Base-by-base conservation (phyloP, 108 stramenopile genomes). In the Skeletonema potamos region DNA sequence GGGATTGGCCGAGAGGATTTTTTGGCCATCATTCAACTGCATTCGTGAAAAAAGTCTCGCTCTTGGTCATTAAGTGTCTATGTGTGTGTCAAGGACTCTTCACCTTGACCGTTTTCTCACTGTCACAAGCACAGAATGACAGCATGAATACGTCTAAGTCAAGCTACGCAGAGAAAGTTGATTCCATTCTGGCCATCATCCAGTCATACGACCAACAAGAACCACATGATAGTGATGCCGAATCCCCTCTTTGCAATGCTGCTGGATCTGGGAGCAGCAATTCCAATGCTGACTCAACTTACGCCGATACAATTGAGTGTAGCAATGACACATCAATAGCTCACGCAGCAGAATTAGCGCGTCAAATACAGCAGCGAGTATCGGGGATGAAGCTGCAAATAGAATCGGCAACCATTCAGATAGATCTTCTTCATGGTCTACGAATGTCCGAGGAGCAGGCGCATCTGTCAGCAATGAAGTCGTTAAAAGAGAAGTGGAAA, bases 391-490 rank as follows among this genome's bases (percentile, higher is more conserved):
- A n/a, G 1, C 22, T 51, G 48, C 20, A 51, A 51, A 51, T 51
- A 7, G 48, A 51, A 24, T 51, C 48, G 7, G 48, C 48, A 15
- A 51, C 20, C 22, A 6, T 51, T 51, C 48, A 51, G 22, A 51
- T 51, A 9, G 48, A 51, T 22, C 22, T 51, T 8, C 48, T 51
- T 1, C 48, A 51, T n/a, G 48, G 20, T 20, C 48, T 51, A 51
- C 48, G 48, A 51, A 1, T 20, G 22, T 51, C 48, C 48, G 22
- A 51, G 4, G 68, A 79, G 64, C 26, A 70, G 2, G 54, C 67
- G 10, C 77, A 79, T 36, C 36, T 67, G 6, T 13, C 51, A 56
- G 64, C 26, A 54, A 79, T 79, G 70, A 71, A 66, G 11, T 28
- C 59, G 11, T 18, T 72, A 4, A 54, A 66, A 59, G 36, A 66